Conservation (phyloP, 331 rosid species). For the Acacia pycnantha region DNA sequence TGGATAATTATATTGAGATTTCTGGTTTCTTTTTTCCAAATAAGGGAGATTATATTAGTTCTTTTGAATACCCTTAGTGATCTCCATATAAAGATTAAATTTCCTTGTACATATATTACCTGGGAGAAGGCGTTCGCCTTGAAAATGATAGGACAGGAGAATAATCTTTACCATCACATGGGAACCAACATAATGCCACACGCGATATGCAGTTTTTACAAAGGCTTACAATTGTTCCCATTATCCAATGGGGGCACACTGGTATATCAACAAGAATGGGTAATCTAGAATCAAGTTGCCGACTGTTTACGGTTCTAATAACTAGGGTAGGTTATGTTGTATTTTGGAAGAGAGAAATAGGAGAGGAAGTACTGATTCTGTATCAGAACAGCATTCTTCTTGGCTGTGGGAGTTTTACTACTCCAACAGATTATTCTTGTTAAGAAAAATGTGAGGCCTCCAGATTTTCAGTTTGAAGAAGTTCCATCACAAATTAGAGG, state of each 20-base stretch:
- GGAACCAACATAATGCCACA: not conserved
- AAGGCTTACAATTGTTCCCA: conserved; percentile 28
- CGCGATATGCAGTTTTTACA: conserved; percentile 23
- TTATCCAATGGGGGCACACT: conserved; percentile 18
- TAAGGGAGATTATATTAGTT: not conserved
- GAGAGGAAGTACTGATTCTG: too few relatives aligned
- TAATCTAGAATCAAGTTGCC: conserved; percentile 29
- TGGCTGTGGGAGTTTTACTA: too few relatives aligned
- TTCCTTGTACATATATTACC: not conserved
- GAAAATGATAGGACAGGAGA: not conserved
- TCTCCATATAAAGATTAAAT: not conserved
- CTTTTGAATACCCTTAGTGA: not conserved
- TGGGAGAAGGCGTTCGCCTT: not conserved
- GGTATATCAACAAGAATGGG: conserved; percentile 10
- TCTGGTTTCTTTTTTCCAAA: not conserved
- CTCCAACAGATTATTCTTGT: too few relatives aligned
- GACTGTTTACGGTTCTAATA: conserved; percentile 39
- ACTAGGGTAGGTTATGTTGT: too few relatives aligned
- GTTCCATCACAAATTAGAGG: too few relatives aligned
- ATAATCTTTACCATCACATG: not conserved
- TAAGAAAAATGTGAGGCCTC: too few relatives aligned
- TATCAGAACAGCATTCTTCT: too few relatives aligned
- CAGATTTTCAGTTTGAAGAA: too few relatives aligned
- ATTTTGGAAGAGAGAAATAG: too few relatives aligned
- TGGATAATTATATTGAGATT: not conserved